phyloP scores from a whole-genome alignment of 352 stramenopile genomes.

The Pythium rishiriense region DNA sequence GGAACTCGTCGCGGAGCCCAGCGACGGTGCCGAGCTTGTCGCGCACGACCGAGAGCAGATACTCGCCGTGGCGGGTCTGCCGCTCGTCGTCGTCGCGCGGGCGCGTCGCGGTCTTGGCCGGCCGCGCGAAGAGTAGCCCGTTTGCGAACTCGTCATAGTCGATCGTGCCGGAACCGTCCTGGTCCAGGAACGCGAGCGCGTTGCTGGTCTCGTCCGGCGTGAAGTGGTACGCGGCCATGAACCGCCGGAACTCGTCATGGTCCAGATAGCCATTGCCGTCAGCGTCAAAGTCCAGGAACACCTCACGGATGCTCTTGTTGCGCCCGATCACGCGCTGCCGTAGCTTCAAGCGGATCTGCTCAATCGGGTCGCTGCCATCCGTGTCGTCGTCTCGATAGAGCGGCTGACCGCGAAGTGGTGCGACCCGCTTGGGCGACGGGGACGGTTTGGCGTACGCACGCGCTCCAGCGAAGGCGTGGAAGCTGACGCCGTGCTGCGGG shows the following conservation, averaged over 20 bases:
- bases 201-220: conserved; percentile 39
- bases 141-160: conserved; percentile 76
- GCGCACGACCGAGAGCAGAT: conserved; percentile 23
- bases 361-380: conserved; percentile 54
- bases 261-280: conserved; percentile 63
- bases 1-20: conserved; percentile 43
- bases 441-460: conserved; percentile 40
- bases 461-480: conserved; percentile 54
- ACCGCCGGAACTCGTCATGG: conserved; percentile 65
- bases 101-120: conserved; percentile 6
- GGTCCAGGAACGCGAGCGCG: conserved; percentile 56
- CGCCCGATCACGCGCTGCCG: conserved; percentile 64
- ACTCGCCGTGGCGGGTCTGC: conserved; percentile 13
- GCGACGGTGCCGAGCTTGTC: conserved; percentile 10
- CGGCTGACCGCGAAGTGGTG: too few species aligned
- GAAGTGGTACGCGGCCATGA: conserved; percentile 68
- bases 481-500: conserved; percentile 46
- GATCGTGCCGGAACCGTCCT: conserved; percentile 60
- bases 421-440: conserved; percentile 46
- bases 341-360: conserved; percentile 53
- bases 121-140: conserved; percentile 64
- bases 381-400: conserved; percentile 31
- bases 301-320: conserved; percentile 73
- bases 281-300: conserved; percentile 68
- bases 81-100: conserved; percentile 6